A percentile compares a stretch with the other conserved stretches of the same genome.
phyloP scores from a whole-genome alignment of 2,329 filamentous ascomycete species.

The Claviceps purpurea region DNA sequence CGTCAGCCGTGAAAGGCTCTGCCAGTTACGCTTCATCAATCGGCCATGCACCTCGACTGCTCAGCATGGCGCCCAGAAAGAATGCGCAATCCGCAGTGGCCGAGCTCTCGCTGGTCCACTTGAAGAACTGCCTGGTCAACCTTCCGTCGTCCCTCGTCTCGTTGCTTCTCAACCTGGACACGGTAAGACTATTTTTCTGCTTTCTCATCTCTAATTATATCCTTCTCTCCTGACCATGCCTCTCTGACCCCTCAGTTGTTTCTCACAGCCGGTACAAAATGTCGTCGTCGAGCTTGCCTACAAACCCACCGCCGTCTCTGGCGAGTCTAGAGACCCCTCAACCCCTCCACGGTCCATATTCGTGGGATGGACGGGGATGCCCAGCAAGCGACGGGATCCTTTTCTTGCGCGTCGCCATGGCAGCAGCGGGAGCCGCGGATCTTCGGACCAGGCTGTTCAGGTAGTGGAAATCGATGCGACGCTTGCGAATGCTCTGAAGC shows the following conservation, averaged over 20 bases:
- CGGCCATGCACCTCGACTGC: constrained; percentile 1
- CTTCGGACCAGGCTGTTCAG: constrained; percentile 61
- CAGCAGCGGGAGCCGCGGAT: constrained; percentile 44
- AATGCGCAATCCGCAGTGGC: constrained; percentile 55
- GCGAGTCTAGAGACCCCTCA: constrained; percentile 31
- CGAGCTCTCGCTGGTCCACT: constrained; percentile 71
- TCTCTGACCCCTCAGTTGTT: constrained; percentile 1
- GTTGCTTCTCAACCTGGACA: constrained; percentile 77
- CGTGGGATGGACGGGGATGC: constrained; percentile 95
- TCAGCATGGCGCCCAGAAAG: constrained; percentile 34
- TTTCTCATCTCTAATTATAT: neutral
- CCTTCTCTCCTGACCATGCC: neutral
- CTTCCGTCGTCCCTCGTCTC: constrained; percentile 74
- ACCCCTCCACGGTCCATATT: constrained; percentile 58
- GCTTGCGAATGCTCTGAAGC: constrained; percentile 61
- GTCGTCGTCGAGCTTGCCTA: constrained; percentile 86
- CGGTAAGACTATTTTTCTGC: constrained; percentile 42
- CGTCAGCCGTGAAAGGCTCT: neutral
- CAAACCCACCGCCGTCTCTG: constrained; percentile 22
- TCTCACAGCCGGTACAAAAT: constrained; percentile 71
- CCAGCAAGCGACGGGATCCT: constrained; percentile 70
- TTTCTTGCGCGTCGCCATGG: constrained; percentile 64
- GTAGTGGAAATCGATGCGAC: constrained; percentile 80
- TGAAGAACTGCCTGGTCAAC: constrained; percentile 93
- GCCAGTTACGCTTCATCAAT: neutral